Conservation (phyloP, 192 early-diverging fungal genomes). For the Backusella tuberculispora region DNA sequence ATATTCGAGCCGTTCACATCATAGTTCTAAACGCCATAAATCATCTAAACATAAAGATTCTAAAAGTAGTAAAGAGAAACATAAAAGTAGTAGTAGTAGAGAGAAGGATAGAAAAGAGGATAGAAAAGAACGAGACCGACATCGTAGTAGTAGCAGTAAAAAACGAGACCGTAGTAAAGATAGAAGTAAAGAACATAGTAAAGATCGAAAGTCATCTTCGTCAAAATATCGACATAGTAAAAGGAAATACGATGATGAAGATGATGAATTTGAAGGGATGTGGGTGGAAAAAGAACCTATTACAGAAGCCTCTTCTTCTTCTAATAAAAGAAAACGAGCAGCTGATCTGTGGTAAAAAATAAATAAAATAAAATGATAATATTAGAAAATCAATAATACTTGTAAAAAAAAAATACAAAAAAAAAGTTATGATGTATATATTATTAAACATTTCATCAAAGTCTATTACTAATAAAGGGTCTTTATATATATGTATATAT, state of each 20-base stretch:
- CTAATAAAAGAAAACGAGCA: conserved; percentile 10
- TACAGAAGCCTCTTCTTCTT: not conserved
- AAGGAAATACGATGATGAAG: not conserved
- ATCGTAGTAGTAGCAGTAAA: conserved; percentile 3
- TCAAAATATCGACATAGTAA: conserved; percentile 10
- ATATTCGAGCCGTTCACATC: not conserved
- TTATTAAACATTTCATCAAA: too few relatives aligned
- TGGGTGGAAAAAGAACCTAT: conserved; percentile 28
- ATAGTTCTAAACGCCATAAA: not conserved
- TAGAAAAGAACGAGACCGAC: not conserved
- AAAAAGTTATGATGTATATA: too few relatives aligned
- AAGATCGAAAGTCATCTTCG: not conserved
- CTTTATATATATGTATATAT: too few relatives aligned
- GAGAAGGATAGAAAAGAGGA: not conserved
- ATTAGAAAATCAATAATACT: too few relatives aligned
- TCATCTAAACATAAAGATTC: not conserved
- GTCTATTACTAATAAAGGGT: too few relatives aligned
- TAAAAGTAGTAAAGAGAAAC: not conserved
- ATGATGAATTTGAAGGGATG: conserved; percentile 16
- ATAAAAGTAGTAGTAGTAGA: not conserved
- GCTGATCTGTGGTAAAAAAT: conserved; percentile 13
- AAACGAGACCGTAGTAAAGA: not conserved
- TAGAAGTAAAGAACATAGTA: not conserved
- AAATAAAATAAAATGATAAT: not conserved
- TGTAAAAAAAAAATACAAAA: too few relatives aligned